These are phyloP conservation scores for Blastobotrys indianensis DNA, from an alignment of 1,139 yeast genomes.

Conservation along the genomic window DNA sequence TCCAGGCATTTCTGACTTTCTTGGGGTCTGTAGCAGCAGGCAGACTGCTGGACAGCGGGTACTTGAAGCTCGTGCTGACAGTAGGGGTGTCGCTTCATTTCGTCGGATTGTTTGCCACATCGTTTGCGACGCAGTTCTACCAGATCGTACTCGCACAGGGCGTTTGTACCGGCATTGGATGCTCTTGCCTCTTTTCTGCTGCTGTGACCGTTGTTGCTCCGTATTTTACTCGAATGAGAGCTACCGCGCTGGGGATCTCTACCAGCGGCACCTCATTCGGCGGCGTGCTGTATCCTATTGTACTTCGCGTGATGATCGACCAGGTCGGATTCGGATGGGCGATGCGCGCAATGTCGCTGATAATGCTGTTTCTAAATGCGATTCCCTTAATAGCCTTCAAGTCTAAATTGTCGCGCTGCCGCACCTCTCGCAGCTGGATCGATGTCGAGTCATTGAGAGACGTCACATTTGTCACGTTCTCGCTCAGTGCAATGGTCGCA, in stretches of 20 bases:
- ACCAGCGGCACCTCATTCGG: slow-evolving; percentile 68
- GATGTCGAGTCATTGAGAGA: neutral
- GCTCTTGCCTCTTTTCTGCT: slow-evolving; percentile 54
- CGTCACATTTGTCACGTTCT: slow-evolving; percentile 1
- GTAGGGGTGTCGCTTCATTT: neutral
- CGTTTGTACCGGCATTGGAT: slow-evolving; percentile 51
- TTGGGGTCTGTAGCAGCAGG: neutral
- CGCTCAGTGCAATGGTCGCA: slow-evolving; percentile 29
- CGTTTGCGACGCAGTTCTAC: slow-evolving; percentile 37
- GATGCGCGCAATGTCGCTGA: slow-evolving; percentile 37
- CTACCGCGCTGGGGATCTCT: slow-evolving; percentile 55
- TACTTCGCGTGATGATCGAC: slow-evolving; percentile 49
- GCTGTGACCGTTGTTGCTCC: slow-evolving; percentile 55
- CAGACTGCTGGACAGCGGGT: neutral
- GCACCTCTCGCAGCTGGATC: too few relatives aligned
- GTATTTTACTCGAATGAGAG: slow-evolving; percentile 55
- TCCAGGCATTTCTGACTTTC: neutral
- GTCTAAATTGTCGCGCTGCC: neutral
- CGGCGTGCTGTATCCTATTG: slow-evolving; percentile 55
- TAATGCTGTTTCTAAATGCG: slow-evolving; percentile 41
- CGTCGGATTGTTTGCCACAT: neutral
- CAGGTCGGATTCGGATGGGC: slow-evolving; percentile 55
- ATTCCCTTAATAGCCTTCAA: slow-evolving; percentile 36
- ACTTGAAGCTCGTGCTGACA: neutral
- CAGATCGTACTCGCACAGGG: slow-evolving; percentile 58